Conservation (phyloP, 345 rosid genomes). For the Euphorbia lathyris region DNA sequence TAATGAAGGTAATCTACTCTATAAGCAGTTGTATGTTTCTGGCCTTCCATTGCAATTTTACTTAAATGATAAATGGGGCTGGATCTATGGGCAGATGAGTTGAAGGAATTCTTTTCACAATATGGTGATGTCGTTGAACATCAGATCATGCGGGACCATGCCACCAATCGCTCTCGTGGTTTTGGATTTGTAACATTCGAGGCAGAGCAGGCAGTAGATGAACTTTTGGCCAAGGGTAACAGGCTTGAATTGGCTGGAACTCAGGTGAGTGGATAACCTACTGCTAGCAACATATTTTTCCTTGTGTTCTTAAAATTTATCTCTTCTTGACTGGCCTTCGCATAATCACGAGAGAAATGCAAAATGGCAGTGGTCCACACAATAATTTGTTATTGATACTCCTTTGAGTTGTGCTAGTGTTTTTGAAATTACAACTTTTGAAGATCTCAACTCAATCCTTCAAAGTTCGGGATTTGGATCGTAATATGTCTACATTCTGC, state of each 20-base stretch:
- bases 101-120: conserved; percentile 32
- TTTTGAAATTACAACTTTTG: not conserved
- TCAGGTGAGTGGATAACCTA: conserved; percentile 18
- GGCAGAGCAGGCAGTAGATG: conserved; percentile 27
- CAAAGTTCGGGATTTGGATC: not conserved
- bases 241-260: conserved; percentile 31
- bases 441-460: not conserved
- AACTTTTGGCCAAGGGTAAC: conserved; percentile 28
- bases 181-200: conserved; percentile 37
- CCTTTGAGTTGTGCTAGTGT: not conserved
- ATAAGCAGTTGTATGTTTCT: not conserved
- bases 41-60: not conserved
- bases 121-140: conserved; percentile 31
- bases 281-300: not conserved
- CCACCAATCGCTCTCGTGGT: conserved; percentile 35
- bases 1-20: conserved; percentile 55
- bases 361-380: not conserved
- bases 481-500: not conserved
- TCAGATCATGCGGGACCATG: conserved; percentile 36
- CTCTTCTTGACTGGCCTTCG: not conserved
- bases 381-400: not conserved
- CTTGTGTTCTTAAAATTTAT: not conserved
- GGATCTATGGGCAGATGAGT: conserved; percentile 22
- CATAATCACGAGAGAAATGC: not conserved
- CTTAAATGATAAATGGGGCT: not conserved